Percentiles rank a stretch among this genome's conserved stretches.
Conservation (phyloP, 2,329 filamentous ascomycete genomes). For the Onygena corvina region DNA sequence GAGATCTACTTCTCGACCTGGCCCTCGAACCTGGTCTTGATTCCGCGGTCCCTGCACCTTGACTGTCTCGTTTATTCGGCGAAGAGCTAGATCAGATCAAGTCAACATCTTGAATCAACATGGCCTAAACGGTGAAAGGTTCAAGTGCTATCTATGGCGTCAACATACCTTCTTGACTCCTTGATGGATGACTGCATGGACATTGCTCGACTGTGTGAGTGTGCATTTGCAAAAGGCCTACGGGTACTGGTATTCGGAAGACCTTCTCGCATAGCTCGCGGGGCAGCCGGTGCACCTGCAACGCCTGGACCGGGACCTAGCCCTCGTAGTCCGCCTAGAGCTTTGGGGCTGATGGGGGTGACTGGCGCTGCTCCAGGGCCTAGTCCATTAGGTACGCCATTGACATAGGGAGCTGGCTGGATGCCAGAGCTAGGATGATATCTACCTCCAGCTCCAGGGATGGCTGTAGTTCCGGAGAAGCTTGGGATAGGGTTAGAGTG, state of each 20-base stretch:
- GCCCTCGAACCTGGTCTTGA: neutral
- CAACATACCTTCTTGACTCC: constrained; percentile 24
- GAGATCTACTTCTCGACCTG: no score
- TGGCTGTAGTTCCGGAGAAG: neutral
- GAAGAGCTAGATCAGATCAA: neutral
- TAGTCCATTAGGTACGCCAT: neutral
- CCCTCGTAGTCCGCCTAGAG: constrained; percentile 23
- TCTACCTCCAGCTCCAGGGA: neutral
- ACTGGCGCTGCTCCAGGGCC: neutral
- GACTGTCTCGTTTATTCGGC: neutral
- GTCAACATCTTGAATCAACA: no score
- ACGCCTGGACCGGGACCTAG: constrained; percentile 54
- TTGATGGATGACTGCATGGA: constrained; percentile 11
- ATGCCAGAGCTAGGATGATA: constrained; percentile 13
- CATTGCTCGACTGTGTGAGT: neutral
- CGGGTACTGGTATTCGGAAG: constrained; percentile 68
- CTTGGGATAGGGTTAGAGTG: constrained; percentile 6
- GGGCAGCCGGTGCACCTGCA: constrained; percentile 70
- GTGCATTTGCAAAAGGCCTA: constrained; percentile 33
- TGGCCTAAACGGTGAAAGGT: no score
- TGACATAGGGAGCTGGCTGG: neutral
- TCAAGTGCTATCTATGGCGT: no score
- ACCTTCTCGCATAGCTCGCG: constrained; percentile 87
- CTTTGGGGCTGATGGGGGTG: neutral
- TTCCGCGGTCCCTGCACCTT: constrained; percentile 6